phyloP scores from a whole-genome alignment of 2,329 filamentous ascomycete genomes.

The Cytospora piceicola region DNA sequence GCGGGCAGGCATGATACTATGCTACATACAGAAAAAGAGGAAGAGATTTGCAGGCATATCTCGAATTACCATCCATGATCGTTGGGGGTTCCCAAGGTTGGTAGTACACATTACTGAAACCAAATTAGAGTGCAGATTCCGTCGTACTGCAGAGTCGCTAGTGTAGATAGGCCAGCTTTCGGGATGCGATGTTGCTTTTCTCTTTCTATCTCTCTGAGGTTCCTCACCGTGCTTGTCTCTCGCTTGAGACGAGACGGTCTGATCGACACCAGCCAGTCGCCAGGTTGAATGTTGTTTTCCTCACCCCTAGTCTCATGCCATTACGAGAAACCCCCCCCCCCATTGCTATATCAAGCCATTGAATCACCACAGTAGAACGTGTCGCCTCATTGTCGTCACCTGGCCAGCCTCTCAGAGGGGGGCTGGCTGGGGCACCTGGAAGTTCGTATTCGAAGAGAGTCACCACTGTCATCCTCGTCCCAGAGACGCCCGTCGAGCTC shows the following conservation, averaged over 20 bases:
- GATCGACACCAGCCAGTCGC: conserved; percentile 4
- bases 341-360: not conserved
- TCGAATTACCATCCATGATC: conserved; percentile 22
- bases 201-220: not conserved
- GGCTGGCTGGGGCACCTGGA: not conserved
- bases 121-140: conserved; percentile 11
- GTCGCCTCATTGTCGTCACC: conserved; percentile 1
- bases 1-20: too few species aligned
- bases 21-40: too few species aligned
- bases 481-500: not conserved
- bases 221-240: conserved; percentile 3
- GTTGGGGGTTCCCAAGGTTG: not conserved
- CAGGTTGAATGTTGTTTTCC: not conserved
- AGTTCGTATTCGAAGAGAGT: conserved; percentile 27
- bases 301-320: conserved; percentile 10
- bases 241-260: not conserved
- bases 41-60: conserved; percentile 20
- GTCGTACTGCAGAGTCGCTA: conserved; percentile 17
- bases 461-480: conserved; percentile 13
- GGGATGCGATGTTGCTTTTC: conserved; percentile 1
- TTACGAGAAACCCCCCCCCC: conserved; percentile 23
- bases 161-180: conserved; percentile 3
- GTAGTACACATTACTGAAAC: not conserved
- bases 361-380: not conserved
- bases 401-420: conserved; percentile 11